Conservation (phyloP, 139 green algal genomes). For the Astrephomene gubernaculifera region DNA sequence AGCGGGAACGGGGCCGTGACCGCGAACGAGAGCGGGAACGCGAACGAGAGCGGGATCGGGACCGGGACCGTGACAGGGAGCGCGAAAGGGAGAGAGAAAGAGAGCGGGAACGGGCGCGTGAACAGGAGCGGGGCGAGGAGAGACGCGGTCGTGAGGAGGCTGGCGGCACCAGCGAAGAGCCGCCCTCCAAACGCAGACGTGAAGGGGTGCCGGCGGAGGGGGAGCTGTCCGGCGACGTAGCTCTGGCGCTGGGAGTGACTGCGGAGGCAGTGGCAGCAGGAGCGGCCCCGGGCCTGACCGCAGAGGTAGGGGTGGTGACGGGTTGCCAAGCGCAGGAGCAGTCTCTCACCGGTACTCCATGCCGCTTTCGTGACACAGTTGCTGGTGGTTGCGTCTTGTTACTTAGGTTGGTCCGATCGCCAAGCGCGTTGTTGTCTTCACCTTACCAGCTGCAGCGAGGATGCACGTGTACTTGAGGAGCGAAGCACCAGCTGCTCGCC, state of each 20-base stretch:
- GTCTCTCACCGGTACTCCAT: too few species aligned
- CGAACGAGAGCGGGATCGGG: constrained; percentile 24
- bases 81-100: background rate
- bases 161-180: background rate
- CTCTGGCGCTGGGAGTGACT: background rate
- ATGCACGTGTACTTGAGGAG: too few species aligned
- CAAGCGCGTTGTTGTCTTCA: too few species aligned
- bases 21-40: constrained; percentile 17
- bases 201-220: background rate
- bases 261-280: constrained; percentile 9
- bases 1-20: background rate
- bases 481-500: too few species aligned
- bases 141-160: constrained; percentile 8
- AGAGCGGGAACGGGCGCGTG: background rate
- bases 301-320: constrained; percentile 30
- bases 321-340: too few species aligned
- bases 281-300: background rate
- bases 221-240: constrained; percentile 7
- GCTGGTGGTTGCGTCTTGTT: too few species aligned
- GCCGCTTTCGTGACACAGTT: too few species aligned
- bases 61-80: background rate
- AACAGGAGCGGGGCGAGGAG: background rate
- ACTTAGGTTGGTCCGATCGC: too few species aligned
- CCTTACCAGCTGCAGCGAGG: too few species aligned
- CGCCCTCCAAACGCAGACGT: background rate